Conservation (phyloP, 1,284 basidiomycete genomes). For the Cystobasidium sp. region DNA sequence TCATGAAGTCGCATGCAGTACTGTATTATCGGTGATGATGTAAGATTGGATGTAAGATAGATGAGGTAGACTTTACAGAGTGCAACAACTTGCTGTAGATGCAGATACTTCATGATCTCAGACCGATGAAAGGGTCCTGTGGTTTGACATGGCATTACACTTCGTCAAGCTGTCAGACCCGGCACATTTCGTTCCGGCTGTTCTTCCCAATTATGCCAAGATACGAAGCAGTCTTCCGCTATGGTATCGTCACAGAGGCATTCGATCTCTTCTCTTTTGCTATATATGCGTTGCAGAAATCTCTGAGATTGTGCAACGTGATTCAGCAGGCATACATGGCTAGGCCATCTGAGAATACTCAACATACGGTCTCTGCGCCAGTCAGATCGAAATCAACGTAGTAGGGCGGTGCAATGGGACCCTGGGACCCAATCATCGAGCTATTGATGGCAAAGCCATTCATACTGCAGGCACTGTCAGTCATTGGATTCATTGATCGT, state of each 20-base stretch:
- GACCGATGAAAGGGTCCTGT: neutral
- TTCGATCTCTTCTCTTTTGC: slow-evolving; percentile 23
- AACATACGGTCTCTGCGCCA: slow-evolving; percentile 17
- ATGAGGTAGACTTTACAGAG: too few species aligned
- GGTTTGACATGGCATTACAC: neutral
- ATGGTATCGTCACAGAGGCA: slow-evolving; percentile 29
- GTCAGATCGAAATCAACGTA: slow-evolving; percentile 10
- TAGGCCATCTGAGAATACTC: neutral
- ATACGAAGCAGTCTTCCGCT: slow-evolving; percentile 16
- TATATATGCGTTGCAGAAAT: slow-evolving; percentile 20
- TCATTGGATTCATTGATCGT: neutral
- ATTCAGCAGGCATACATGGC: neutral
- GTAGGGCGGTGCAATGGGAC: slow-evolving; percentile 6
- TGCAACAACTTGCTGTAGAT: too few species aligned
- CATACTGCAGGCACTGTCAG: slow-evolving; percentile 12
- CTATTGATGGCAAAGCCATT: slow-evolving; percentile 34
- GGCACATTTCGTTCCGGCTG: slow-evolving; percentile 4
- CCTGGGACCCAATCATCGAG: slow-evolving; percentile 4
- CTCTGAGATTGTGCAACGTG: neutral
- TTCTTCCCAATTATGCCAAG: slow-evolving; percentile 31
- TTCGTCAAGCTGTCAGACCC: neutral
- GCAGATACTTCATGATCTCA: too few species aligned
- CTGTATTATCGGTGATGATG: neutral
- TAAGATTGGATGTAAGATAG: too few species aligned
- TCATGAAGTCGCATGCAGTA: neutral